These are phyloP conservation scores for Blastocystis sp. DNA, from an alignment of 352 stramenopile species.

Conservation along the genomic window DNA sequence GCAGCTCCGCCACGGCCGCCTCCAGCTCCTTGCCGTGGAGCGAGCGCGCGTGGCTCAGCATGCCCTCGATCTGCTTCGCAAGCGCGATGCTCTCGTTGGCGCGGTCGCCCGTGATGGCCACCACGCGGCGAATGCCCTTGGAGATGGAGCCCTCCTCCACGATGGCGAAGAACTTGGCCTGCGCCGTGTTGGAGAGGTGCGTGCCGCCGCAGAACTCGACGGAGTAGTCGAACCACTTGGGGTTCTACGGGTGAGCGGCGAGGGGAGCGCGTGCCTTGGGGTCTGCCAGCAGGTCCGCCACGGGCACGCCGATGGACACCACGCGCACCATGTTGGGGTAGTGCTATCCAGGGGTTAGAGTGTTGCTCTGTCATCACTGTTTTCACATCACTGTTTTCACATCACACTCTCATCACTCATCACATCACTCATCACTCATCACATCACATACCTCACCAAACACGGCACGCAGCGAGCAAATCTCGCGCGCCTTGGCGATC, in stretches of 20 bases:
- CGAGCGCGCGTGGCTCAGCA: constrained; percentile 76
- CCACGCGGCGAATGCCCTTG: constrained; percentile 93
- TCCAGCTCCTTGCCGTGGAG: constrained; percentile 75
- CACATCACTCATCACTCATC: too few species aligned
- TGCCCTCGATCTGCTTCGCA: constrained; percentile 79
- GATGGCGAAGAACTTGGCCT: constrained; percentile 92
- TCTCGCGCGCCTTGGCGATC: constrained; percentile 87
- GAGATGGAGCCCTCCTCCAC: constrained; percentile 91
- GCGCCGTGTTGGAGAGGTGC: constrained; percentile 90
- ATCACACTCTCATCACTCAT: too few species aligned
- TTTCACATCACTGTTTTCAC: too few species aligned
- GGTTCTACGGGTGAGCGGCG: constrained; percentile 75
- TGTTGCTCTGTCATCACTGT: background rate
- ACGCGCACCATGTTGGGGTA: constrained; percentile 97
- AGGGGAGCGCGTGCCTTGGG: constrained; percentile 71
- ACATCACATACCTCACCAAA: constrained; percentile 87
- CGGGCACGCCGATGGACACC: constrained; percentile 85
- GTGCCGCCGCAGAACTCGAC: constrained; percentile 98
- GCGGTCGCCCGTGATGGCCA: constrained; percentile 84
- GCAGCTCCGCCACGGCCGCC: constrained; percentile 72
- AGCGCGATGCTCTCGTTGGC: constrained; percentile 83
- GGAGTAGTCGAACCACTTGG: constrained; percentile 84
- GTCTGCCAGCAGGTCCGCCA: constrained; percentile 76
- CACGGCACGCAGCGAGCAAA: constrained; percentile 91
- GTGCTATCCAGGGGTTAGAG: constrained; percentile 13